Evolutionary conservation across 2,329 filamentous ascomycete species (phyloP).

Genomic region (Nectriaceae sp.): DNA sequence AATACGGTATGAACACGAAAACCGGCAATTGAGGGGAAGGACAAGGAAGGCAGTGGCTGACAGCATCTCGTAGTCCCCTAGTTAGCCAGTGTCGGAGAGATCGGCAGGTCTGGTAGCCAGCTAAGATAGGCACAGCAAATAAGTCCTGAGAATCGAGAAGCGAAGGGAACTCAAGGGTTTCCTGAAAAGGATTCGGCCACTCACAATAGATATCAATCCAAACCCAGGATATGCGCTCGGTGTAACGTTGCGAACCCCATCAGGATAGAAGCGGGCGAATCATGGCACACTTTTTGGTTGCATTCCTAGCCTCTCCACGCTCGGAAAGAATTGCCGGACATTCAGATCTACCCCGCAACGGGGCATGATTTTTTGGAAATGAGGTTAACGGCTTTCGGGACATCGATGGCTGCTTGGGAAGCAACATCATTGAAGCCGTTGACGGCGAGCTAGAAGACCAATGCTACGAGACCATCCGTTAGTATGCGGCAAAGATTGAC

Average conservation of each 20-base stretch:
- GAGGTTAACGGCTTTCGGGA: not conserved
- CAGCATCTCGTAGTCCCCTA: not conserved
- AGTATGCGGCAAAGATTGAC: not conserved
- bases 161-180: not conserved
- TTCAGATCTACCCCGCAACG: not conserved
- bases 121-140: not conserved
- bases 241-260: not conserved
- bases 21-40: not conserved
- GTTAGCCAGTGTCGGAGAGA: too few relatives aligned
- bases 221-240: not conserved
- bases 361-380: not conserved
- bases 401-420: not conserved
- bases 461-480: not conserved
- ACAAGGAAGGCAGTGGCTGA: not conserved
- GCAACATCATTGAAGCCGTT: not conserved
- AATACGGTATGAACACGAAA: not conserved
- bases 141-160: not conserved
- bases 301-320: not conserved
- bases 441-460: not conserved
- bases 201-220: not conserved
- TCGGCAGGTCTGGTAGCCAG: not conserved
- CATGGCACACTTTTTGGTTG: too few relatives aligned
- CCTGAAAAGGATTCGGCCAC: not conserved
- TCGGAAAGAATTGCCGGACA: not conserved
- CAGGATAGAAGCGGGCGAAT: too few relatives aligned